phyloP scores from a whole-genome alignment of 2,329 filamentous ascomycete species.

The Bertia moriformis region DNA sequence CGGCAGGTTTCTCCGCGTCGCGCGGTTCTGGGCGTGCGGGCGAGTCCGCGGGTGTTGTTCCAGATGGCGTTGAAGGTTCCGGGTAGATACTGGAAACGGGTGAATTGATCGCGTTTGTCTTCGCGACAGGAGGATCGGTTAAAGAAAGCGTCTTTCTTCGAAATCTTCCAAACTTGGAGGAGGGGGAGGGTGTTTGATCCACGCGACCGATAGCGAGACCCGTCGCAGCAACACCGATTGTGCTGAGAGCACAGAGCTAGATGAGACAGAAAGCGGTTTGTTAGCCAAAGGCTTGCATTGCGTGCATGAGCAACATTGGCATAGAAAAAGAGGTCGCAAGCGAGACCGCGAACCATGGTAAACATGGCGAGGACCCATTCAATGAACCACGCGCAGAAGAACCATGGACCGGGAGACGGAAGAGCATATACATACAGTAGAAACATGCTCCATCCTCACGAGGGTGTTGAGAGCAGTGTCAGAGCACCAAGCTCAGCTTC shows the following conservation, averaged over 20 bases:
- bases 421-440: constrained; percentile 18
- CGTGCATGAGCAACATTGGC: not conserved
- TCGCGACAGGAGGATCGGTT: no score
- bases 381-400: no score
- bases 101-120: no score
- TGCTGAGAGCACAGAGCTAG: constrained; percentile 52
- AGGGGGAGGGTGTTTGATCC: constrained; percentile 21
- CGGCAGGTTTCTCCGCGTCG: no score
- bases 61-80: no score
- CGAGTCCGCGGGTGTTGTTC: no score
- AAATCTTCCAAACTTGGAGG: not conserved
- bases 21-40: no score
- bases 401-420: no score
- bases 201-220: constrained; percentile 40
- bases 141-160: not conserved
- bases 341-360: no score
- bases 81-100: no score
- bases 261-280: constrained; percentile 10
- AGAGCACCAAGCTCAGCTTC: constrained; percentile 15
- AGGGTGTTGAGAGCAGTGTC: constrained; percentile 11
- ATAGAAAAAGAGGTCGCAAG: no score
- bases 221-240: constrained; percentile 42
- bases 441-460: constrained; percentile 23
- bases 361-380: no score
- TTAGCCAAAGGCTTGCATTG: not conserved